Conservation (phyloP, 140 eudicot species). For the Flaveria floridana region DNA sequence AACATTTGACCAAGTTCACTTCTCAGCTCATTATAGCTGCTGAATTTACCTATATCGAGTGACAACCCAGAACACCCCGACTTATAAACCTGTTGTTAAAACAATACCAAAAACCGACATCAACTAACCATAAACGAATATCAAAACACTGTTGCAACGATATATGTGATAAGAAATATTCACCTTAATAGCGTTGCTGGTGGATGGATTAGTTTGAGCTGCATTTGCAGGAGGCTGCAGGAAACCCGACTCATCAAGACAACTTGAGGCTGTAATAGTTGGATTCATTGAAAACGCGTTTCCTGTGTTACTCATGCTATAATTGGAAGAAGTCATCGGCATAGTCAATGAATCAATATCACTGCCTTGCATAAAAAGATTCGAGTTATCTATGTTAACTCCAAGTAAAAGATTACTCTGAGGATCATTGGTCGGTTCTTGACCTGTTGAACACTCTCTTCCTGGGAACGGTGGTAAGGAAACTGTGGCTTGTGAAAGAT, state of each 20-base stretch:
- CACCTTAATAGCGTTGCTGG: slow-evolving; percentile 75
- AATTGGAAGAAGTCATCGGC: slow-evolving; percentile 52
- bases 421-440: slow-evolving; percentile 49
- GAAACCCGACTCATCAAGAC: slow-evolving; percentile 74
- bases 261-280: slow-evolving; percentile 60
- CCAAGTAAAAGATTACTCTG: slow-evolving; percentile 69
- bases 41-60: slow-evolving; percentile 82
- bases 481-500: slow-evolving; percentile 43
- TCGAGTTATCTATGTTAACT: slow-evolving; percentile 53
- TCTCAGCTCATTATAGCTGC: slow-evolving; percentile 91
- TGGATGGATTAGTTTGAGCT: slow-evolving; percentile 57
- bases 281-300: slow-evolving; percentile 57
- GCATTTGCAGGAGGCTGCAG: slow-evolving; percentile 65
- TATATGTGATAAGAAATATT: background rate
- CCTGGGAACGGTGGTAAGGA: slow-evolving; percentile 78
- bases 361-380: slow-evolving; percentile 53
- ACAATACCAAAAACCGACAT: slow-evolving; percentile 15
- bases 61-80: slow-evolving; percentile 82
- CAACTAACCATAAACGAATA: background rate
- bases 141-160: background rate
- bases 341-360: slow-evolving; percentile 47
- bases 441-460: slow-evolving; percentile 57
- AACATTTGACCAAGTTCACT: slow-evolving; percentile 88
- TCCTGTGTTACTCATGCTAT: slow-evolving; percentile 38
- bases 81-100: slow-evolving; percentile 69